Evolutionary conservation across 2,329 filamentous ascomycete species (phyloP).

Genomic region (Arthroderma uncinatum): DNA sequence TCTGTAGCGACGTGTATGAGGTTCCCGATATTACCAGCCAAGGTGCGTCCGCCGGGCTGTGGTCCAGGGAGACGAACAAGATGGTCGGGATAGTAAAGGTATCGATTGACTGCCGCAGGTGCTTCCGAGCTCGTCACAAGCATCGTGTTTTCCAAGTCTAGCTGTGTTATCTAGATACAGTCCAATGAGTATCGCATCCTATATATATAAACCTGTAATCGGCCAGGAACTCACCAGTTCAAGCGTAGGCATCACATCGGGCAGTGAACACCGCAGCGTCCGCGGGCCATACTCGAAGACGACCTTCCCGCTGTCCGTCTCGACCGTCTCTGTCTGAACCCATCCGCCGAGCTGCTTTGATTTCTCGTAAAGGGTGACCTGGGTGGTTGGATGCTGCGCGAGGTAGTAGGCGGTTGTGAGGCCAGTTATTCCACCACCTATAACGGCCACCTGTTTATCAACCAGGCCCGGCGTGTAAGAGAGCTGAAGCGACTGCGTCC

Average conservation of each 20-base stretch:
- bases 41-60: conserved; percentile 17
- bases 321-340: conserved; percentile 57
- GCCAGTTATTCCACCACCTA: conserved; percentile 76
- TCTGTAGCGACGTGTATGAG: conserved; percentile 37
- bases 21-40: conserved; percentile 23
- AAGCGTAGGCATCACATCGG: conserved; percentile 47
- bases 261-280: conserved; percentile 50
- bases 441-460: conserved; percentile 41
- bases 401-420: conserved; percentile 70
- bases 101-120: conserved; percentile 53
- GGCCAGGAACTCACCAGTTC: not conserved
- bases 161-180: conserved; percentile 25
- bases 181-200: not conserved
- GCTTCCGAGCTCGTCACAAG: conserved; percentile 42
- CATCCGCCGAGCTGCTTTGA: conserved; percentile 65
- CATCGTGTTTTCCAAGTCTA: conserved; percentile 45
- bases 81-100: conserved; percentile 79
- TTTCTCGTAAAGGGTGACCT: conserved; percentile 73
- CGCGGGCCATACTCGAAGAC: conserved; percentile 77
- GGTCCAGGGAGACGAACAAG: conserved; percentile 53
- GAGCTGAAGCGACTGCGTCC: not conserved
- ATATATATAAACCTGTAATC: not conserved
- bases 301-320: conserved; percentile 49
- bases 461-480: not conserved
- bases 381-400: conserved; percentile 54